Evolutionary conservation across 2,329 filamentous ascomycete species (phyloP), one percentile per base, ranked within the genome.

Genomic region (Xylaria arbuscula): DNA sequence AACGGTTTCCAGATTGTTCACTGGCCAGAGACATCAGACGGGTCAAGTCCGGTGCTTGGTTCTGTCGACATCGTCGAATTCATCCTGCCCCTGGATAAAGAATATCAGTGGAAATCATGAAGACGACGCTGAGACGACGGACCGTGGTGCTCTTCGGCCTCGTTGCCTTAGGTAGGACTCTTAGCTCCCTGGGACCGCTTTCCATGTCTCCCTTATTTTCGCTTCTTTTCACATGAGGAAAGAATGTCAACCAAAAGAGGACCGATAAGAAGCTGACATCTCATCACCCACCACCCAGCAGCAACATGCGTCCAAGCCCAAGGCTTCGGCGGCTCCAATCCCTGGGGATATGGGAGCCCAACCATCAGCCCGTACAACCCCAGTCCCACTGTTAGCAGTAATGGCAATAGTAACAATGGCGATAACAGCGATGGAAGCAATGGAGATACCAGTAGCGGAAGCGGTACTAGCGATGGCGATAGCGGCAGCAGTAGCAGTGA

Each of bases 111-210:
- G 53, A 13, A 28, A 64, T 64, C 55, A 68, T 66, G 59, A 63
- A 47, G 34, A 36, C 15, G 24, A n/a, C 28, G 48, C 13, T 50
- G 40, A n/a, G 57, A 15, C 51, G 3, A 22, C 60, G 51, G 15
- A 40, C 48, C 13, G 45, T 55, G 48, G 5, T 69, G 42, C 64
- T 71, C 54, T 40, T 65, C 24, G 61, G 47, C 62, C 42, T 70
- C 13, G 11, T 67, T 15, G 59, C 48, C 51, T 40, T 70, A 34
- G 67, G 69, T 71, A 64, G 65, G 67, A 48, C 19, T 22, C 40
- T 7, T 1, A 34, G 6, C 32, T 22, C 7, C 28, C 5, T 28
- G 28, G 28, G 28, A n/a, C 7, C 32, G 45, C 9, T 61, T 3
- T 15, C 54, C 45, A 42, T 48, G 2, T 19, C n/a, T 2, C 22